Base-by-base conservation (phyloP, 192 early-diverging fungal genomes). In the Dissophora ornata region DNA sequence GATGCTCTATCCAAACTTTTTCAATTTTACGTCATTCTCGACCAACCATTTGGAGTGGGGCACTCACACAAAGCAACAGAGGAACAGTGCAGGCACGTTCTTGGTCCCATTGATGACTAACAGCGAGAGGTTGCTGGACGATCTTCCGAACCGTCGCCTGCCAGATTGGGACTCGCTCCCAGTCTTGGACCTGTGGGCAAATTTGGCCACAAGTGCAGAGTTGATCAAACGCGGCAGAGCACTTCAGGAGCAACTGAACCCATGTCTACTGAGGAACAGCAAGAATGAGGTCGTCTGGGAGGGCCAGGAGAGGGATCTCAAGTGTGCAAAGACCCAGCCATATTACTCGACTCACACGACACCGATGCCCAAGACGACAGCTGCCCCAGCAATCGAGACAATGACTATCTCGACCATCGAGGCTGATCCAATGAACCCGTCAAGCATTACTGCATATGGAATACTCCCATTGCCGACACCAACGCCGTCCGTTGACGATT, bases 1-100 rank as follows among this genome's bases (percentile, higher is more conserved):
- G 0, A 88, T 89, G 87, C 69, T 89, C 11, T 89, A 89, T 51
- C 87, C 87, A 24, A 89, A 89, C 62, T 87, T 82, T 56, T 71
- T 82, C 58, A 80, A 85, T 59, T 86, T 85, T 61, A 81, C 77
- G 13, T 83, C 82, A 5, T 86, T 89, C 30, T 86, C 87, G 3
- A 89, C 87, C 34, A 89, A 89, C 67, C 87, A 89, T 73, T 69
- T 86, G 13, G 87, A 89, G 47, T 80, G 68, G 56, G 87, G 87
- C n/a, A 85, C 80, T 1, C 85, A 89, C 48, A 84, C 87, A 10
- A 83, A 85, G 47, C 75, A 73, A 19, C 73, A 77, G 45, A 63
- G 79, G 18, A 80, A 81, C 57, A 86, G 84, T 48, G 81, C 78
- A 46, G 53, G 54, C 47, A 67, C 68, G 30, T 88, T 88, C 61